Base-by-base conservation (phyloP, 2,329 filamentous ascomycete species). In the Myotisia sp. region DNA sequence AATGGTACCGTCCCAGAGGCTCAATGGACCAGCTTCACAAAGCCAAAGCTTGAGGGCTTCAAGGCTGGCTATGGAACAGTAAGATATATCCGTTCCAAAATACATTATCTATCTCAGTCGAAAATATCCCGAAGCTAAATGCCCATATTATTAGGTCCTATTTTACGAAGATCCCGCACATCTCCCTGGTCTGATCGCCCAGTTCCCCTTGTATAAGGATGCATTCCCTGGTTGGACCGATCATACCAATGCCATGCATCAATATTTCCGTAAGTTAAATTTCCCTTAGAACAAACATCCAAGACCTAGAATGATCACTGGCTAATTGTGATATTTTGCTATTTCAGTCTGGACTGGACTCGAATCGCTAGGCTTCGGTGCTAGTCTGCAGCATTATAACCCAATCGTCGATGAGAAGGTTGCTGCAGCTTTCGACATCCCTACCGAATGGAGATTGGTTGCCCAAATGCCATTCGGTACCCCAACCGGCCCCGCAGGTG, bases 371-470 rank as follows among this genome's bases (percentile, higher is more conserved):
- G 84, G 85, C 19, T 71, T 92, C 37, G 84, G 84, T 44, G 80
- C 78, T 54, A 92, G 86, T 68, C 69, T 93, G 34, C 85, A 93
- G 68, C 85, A 93, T 65, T 92, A 92, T 68, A 90, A 84, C 70
- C 84, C 84, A 13, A 59, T 93, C 38, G 73, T 92, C 47, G 79
- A 92, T 60, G 66, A 68, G 44, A 73, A 76, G 62, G 78, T 85
- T 34, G 61, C 68, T 28, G 64, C 64, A 42, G 63, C 73, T 47
- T 93, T 82, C 79, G 68, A 68, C 37, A 48, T 92, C 20, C 79
- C 81, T 27, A 50, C 60, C 12, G 68, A 70, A 47, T 93, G 85
- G 84, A 72, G 71, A 51, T 70, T 92, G 44, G 73, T 77, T 52
- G 77, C 80, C 16, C 83, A 92, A 68, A 65, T 94, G 44, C 84